A percentile compares a stretch with the other conserved stretches of the same genome.
phyloP scores from a whole-genome alignment of 345 rosid genomes.

The Bruguiera sexangula region DNA sequence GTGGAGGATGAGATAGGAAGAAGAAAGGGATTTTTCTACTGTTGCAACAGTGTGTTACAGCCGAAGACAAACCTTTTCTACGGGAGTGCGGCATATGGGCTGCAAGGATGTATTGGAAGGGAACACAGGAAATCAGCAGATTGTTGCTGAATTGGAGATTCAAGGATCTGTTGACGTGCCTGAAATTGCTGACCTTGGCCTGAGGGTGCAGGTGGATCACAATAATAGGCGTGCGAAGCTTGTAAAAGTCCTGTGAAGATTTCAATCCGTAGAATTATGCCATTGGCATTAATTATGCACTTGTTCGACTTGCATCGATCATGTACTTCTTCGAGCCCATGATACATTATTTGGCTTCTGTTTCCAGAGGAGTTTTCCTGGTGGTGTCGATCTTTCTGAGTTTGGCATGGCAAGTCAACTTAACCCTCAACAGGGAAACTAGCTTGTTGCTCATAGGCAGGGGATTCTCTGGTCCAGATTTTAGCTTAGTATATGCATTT shows the following conservation, averaged over 20 bases:
- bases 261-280: not conserved
- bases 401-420: no score
- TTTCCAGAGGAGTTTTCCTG: no score
- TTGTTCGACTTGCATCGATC: not conserved
- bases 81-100: constrained; percentile 91
- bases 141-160: constrained; percentile 62
- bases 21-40: constrained; percentile 53
- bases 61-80: constrained; percentile 68
- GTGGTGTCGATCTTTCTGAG: no score
- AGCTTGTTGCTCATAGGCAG: no score
- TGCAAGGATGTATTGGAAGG: constrained; percentile 64
- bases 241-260: constrained; percentile 38
- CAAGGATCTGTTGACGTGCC: constrained; percentile 70
- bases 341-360: no score
- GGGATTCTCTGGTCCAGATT: no score
- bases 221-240: constrained; percentile 58
- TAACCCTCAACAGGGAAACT: no score
- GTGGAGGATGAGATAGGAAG: constrained; percentile 73
- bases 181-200: constrained; percentile 61
- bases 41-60: constrained; percentile 68
- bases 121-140: constrained; percentile 58
- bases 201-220: constrained; percentile 66
- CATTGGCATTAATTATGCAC: not conserved
- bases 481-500: no score
- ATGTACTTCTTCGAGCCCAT: no score